Evolutionary conservation across 345 rosid species (phyloP).

Genomic region (Lumnitzera littorea): DNA sequence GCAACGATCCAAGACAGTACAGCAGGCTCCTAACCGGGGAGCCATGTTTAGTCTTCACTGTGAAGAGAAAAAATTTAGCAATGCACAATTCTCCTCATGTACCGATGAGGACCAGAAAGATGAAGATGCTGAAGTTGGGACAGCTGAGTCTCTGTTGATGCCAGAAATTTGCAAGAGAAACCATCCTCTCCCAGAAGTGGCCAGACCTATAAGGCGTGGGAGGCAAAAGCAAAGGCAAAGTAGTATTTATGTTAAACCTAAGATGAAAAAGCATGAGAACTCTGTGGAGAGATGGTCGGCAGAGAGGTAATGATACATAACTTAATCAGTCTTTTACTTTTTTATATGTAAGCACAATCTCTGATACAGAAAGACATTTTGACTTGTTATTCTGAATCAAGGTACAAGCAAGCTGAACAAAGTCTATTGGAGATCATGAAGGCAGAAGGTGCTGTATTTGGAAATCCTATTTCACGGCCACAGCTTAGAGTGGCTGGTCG

Average conservation of each 20-base stretch:
- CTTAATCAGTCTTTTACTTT: no score
- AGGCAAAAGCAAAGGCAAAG: conserved; percentile 10
- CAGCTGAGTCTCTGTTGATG: conserved; percentile 15
- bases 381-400: conserved; percentile 13
- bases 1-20: no score
- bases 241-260: conserved; percentile 9
- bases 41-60: neutral
- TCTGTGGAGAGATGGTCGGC: no score
- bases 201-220: conserved; percentile 12
- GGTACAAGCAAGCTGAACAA: conserved; percentile 65
- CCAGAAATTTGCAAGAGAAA: conserved; percentile 33
- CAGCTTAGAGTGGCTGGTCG: conserved; percentile 61
- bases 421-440: conserved; percentile 59
- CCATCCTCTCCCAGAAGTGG: conserved; percentile 20
- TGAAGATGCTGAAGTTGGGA: conserved; percentile 23
- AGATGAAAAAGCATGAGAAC: conserved; percentile 18
- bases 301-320: neutral
- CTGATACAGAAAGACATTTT: no score
- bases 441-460: conserved; percentile 67
- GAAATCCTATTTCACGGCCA: conserved; percentile 52
- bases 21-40: neutral
- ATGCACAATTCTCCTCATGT: conserved; percentile 15
- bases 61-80: neutral
- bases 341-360: no score
- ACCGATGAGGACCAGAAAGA: conserved; percentile 22